Evolutionary conservation across 176 grass and related monocot species (phyloP), one percentile per base, ranked within the genome.

Genomic region (Chrysopogon serrulatus): DNA sequence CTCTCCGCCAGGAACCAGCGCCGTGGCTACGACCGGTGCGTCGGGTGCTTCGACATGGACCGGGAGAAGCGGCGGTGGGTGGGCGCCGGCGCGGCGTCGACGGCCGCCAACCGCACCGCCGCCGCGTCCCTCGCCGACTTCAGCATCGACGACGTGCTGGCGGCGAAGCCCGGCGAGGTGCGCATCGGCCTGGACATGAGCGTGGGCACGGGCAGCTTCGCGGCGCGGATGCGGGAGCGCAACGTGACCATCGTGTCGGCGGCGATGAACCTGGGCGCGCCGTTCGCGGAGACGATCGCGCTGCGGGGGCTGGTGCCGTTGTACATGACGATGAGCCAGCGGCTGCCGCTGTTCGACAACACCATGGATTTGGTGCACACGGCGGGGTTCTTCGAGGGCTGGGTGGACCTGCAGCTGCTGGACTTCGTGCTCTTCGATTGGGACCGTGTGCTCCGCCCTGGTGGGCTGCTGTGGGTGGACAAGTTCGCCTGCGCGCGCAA

Each of bases 391-490:
- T 48, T 93, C 11, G 87, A 93, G 12, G 91, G 92, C 0, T 98
- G 95, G 95, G 85, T 90, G 24, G 92, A 98, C 78, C 87, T 95
- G 71, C 95, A 98, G 66, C 47, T 95, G 61, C 80, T 98, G 17
- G 95, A 98, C 86, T 98, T 95, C 77, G 80, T 98, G 72, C 89
- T 98, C 67, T 98, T 98, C 6, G 95, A 98, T 65, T 98, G 95
- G 95, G 95, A 98, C 42, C 88, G 95, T 40, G 87, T 98, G 80
- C 89, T 98, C 70, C 84, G 95, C 9, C 95, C 95, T 0, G 92
- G 95, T 5, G 95, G 95, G 0, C 61, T 98, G 84, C 79, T 98
- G 19, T 98, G 92, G 95, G 88, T 98, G 2, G 89, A 98, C 87
- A 98, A 77, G 89, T 98, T 98, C 78, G 88, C 84, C 23, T 98